These are phyloP conservation scores for Tetrahymena thermophila DNA, from an alignment of 73 alveolate species.

Conservation along the genomic window DNA sequence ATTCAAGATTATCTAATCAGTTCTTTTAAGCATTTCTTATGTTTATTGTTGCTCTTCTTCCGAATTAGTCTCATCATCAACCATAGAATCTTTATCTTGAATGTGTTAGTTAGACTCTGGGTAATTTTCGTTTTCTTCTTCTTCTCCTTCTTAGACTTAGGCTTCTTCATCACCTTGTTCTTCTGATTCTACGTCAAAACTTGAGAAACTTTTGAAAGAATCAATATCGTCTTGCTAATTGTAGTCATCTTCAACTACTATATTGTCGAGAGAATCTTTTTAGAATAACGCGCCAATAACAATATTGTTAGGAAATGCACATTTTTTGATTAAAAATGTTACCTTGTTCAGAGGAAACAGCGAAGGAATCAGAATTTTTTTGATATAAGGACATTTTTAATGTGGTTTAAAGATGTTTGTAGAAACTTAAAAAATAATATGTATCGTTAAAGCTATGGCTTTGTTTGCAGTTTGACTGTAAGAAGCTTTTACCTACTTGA, in stretches of 20 bases:
- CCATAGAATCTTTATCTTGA: not conserved
- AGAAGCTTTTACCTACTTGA: not conserved
- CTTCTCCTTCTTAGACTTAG: not conserved
- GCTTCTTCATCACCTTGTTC: not conserved
- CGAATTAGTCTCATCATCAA: not conserved
- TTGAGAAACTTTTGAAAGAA: not conserved
- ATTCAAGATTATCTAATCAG: not conserved
- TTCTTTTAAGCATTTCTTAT: not conserved
- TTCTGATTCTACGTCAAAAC: not conserved
- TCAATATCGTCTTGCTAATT: not conserved
- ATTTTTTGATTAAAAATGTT: not conserved
- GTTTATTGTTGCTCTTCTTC: not conserved
- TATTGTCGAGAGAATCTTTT: not conserved
- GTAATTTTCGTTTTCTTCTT: not conserved
- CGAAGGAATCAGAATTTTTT: not conserved
- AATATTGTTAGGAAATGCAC: not conserved
- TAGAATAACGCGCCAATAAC: not conserved
- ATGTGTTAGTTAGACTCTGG: not conserved
- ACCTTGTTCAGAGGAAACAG: not conserved
- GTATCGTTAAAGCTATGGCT: not conserved
- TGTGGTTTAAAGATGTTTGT: not conserved
- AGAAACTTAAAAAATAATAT: not conserved
- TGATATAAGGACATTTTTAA: not conserved
- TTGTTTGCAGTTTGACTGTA: not conserved
- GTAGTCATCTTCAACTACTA: not conserved